Evolutionary conservation across 164 flowering plant species (phyloP).

Genomic region (Tetracentron sinense): DNA sequence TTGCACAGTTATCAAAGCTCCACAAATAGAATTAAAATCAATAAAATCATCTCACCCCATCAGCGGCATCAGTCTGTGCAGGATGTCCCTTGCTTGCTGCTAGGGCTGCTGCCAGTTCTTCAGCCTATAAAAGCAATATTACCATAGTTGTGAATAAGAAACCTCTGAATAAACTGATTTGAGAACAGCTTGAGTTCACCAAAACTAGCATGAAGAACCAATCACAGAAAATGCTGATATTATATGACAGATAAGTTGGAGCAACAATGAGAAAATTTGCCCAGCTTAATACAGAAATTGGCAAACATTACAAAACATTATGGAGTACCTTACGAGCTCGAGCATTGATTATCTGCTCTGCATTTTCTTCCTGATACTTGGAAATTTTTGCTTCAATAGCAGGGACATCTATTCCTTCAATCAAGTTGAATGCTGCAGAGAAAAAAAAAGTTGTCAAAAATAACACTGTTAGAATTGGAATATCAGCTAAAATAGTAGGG

Average conservation of each 20-base stretch:
- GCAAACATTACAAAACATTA: background rate
- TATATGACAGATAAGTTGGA: background rate
- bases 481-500: background rate
- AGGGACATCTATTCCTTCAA: conserved; percentile 72
- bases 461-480: background rate
- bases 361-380: conserved; percentile 76
- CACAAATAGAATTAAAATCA: too few relatives aligned
- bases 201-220: background rate
- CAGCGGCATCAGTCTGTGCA: conserved; percentile 41
- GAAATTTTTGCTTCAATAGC: conserved; percentile 78
- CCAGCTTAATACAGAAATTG: background rate
- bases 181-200: background rate
- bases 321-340: conserved; percentile 73
- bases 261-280: background rate
- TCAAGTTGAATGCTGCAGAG: conserved; percentile 51
- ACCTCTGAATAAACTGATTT: background rate
- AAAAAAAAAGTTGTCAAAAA: conserved; percentile 2
- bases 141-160: conserved; percentile 3
- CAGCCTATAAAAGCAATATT: conserved; percentile 49
- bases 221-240: background rate
- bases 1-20: background rate
- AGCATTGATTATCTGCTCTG: conserved; percentile 78
- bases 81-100: conserved; percentile 71
- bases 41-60: conserved; percentile 44
- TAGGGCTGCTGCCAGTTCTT: conserved; percentile 81